Percentiles rank a stretch among this genome's conserved stretches.
These are phyloP conservation scores for Suhomyces pyralidae DNA, from an alignment of 805 yeast genomes.

Conservation along the genomic window DNA sequence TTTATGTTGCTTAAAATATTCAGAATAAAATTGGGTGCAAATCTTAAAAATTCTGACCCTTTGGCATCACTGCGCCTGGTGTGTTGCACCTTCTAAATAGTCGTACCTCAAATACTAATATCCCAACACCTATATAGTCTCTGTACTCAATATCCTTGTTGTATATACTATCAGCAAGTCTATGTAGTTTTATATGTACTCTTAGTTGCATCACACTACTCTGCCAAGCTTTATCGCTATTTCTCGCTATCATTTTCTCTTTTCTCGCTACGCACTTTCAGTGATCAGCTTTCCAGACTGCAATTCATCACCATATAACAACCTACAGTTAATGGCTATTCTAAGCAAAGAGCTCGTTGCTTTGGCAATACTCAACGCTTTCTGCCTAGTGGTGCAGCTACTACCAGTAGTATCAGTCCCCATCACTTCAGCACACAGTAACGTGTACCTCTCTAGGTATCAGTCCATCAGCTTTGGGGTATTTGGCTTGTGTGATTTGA, in stretches of 20 bases:
- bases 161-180: background rate
- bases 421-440: constrained; percentile 18
- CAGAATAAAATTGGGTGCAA: background rate
- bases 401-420: constrained; percentile 44
- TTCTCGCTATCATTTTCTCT: background rate
- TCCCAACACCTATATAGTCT: background rate
- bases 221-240: background rate
- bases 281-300: background rate
- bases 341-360: constrained; percentile 33
- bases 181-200: background rate
- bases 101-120: background rate
- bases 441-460: constrained; percentile 30
- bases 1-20: background rate
- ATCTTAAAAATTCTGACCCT: no score
- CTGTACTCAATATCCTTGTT: background rate
- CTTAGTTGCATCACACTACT: background rate
- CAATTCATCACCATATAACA: background rate
- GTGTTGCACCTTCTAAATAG: background rate
- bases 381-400: constrained; percentile 36
- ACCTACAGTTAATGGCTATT: background rate
- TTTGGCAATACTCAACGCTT: constrained; percentile 23
- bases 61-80: background rate
- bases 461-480: constrained; percentile 39
- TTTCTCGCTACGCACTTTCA: background rate
- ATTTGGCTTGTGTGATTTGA: constrained; percentile 39